Evolutionary conservation across 2,329 filamentous ascomycete species (phyloP).

Genomic region (Penicillium sp.): DNA sequence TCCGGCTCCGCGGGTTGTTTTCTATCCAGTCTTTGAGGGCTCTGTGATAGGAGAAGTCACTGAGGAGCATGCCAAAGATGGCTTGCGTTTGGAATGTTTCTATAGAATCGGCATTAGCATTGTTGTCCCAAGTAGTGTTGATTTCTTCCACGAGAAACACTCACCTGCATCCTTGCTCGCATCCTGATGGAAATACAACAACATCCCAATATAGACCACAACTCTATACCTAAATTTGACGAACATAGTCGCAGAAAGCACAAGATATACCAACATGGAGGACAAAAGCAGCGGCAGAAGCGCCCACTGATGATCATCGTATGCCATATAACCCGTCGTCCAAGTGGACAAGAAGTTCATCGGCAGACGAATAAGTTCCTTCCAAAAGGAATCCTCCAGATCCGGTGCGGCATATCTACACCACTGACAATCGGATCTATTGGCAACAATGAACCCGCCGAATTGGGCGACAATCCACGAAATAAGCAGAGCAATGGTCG

Average conservation of each 20-base stretch:
- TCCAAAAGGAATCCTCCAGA: constrained; percentile 43
- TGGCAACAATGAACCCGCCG: constrained; percentile 50
- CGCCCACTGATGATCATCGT: constrained; percentile 57
- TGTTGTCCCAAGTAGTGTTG: neutral
- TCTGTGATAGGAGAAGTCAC: constrained; percentile 50
- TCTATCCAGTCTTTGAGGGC: constrained; percentile 48
- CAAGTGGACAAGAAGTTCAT: constrained; percentile 49
- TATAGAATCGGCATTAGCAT: constrained; percentile 19
- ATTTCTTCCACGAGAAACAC: constrained; percentile 10
- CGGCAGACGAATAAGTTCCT: constrained; percentile 47
- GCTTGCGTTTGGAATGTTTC: constrained; percentile 56
- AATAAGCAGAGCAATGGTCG: constrained; percentile 51
- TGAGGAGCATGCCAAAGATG: constrained; percentile 52
- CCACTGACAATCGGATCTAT: constrained; percentile 52
- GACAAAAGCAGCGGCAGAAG: constrained; percentile 51
- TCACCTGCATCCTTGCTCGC: constrained; percentile 47
- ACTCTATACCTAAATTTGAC: constrained; percentile 51
- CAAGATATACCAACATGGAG: constrained; percentile 52
- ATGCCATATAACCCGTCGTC: constrained; percentile 52
- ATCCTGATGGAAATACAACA: constrained; percentile 52
- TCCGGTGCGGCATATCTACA: constrained; percentile 51
- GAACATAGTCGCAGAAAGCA: constrained; percentile 44
- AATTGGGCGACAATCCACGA: constrained; percentile 52
- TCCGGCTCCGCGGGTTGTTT: constrained; percentile 41
- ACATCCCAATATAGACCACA: constrained; percentile 47